A percentile compares a stretch with the other conserved stretches of the same genome.
Evolutionary conservation across 495 filamentous ascomycete species (phyloP).

Genomic region (Sporormia fimetaria): DNA sequence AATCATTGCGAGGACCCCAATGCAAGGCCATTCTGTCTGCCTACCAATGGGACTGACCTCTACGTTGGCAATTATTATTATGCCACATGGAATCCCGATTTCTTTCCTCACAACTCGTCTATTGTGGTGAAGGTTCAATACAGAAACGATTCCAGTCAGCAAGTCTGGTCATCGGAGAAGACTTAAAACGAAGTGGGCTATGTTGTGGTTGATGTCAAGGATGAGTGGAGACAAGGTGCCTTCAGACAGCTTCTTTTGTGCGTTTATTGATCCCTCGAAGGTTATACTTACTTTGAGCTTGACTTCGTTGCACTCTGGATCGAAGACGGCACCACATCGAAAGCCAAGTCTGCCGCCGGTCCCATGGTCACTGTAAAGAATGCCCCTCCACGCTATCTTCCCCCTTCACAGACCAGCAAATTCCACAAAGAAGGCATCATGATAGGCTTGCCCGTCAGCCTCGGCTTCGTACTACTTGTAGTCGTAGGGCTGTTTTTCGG

Average conservation of each 20-base stretch:
- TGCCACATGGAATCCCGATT: constrained; percentile 37
- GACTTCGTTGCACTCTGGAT: constrained; percentile 18
- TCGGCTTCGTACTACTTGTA: constrained; percentile 19
- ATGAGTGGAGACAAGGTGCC: constrained; percentile 34
- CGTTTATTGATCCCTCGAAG: not conserved
- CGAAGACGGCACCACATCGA: constrained; percentile 3
- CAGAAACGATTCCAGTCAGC: constrained; percentile 24
- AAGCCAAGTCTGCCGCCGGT: constrained; percentile 12
- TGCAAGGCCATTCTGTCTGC: constrained; percentile 34
- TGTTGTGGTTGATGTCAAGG: constrained; percentile 30
- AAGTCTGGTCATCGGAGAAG: constrained; percentile 33
- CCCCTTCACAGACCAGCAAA: constrained; percentile 9
- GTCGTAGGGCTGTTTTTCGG: constrained; percentile 25
- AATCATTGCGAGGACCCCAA: constrained; percentile 29
- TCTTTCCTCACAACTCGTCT: constrained; percentile 34
- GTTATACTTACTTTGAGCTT: constrained; percentile 22
- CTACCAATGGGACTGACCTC: constrained; percentile 31
- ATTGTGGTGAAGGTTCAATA: constrained; percentile 36
- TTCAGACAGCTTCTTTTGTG: too few species aligned
- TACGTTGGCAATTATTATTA: constrained; percentile 36
- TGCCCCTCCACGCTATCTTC: constrained; percentile 19
- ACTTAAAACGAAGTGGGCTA: constrained; percentile 36
- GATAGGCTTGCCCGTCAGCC: constrained; percentile 25
- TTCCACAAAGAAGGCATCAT: constrained; percentile 19
- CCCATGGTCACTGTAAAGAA: constrained; percentile 19